Conservation (phyloP, 352 stramenopile species). For the Pythium phragmiticola region DNA sequence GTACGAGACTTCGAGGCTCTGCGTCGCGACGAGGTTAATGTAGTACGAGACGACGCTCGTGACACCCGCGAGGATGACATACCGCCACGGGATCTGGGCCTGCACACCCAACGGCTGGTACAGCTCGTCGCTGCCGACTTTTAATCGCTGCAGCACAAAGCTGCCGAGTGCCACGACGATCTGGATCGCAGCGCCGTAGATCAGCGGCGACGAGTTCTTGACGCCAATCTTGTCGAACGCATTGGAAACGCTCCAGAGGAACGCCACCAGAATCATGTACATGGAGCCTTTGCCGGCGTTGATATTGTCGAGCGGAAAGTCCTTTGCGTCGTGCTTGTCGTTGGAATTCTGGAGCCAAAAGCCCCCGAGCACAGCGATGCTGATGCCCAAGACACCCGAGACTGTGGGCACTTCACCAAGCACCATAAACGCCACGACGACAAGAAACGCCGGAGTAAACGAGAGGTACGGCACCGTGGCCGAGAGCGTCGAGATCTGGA, state of each 20-base stretch:
- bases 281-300: conserved; percentile 74
- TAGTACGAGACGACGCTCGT: conserved; percentile 83
- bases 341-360: conserved; percentile 71
- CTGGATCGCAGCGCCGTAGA: conserved; percentile 74
- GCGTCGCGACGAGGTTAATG: conserved; percentile 79
- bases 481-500: conserved; percentile 82
- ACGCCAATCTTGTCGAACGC: conserved; percentile 85
- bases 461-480: conserved; percentile 79
- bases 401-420: conserved; percentile 70
- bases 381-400: conserved; percentile 59
- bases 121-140: conserved; percentile 59
- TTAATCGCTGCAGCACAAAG: conserved; percentile 60
- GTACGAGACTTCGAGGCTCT: conserved; percentile 79
- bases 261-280: conserved; percentile 82
- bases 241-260: conserved; percentile 83
- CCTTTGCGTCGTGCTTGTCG: conserved; percentile 40
- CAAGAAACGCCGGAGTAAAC: conserved; percentile 74
- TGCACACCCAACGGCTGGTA: conserved; percentile 54
- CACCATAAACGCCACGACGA: conserved; percentile 74
- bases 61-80: conserved; percentile 59
- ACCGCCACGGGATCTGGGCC: conserved; percentile 66
- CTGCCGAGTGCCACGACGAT: conserved; percentile 61
- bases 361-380: conserved; percentile 66
- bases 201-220: conserved; percentile 69
- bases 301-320: conserved; percentile 46